A percentile compares a stretch with the other conserved stretches of the same genome.
Evolutionary conservation across 1,139 yeast genomes (phyloP).

Genomic region (Protomyces lactucae-debilis): DNA sequence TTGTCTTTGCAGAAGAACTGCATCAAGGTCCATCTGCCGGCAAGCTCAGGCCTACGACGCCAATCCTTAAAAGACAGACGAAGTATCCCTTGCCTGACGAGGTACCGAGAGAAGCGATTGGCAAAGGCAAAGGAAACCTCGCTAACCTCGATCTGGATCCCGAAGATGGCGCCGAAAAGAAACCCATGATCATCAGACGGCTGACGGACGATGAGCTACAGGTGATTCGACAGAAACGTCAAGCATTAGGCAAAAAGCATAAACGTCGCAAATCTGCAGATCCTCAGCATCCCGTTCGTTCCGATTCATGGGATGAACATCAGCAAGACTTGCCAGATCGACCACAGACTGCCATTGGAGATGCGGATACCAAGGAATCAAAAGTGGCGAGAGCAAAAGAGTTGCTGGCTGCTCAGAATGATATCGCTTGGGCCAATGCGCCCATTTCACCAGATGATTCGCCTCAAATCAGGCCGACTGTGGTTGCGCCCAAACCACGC

Average conservation of each 20-base stretch:
- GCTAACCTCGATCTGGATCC: conserved; percentile 22
- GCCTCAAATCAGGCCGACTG: neutral
- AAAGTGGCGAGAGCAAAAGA: conserved; percentile 16
- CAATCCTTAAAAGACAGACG: conserved; percentile 7
- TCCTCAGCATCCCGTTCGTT: conserved; percentile 15
- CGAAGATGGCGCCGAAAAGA: conserved; percentile 17
- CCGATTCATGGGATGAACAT: conserved; percentile 22
- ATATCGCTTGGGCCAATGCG: conserved; percentile 24
- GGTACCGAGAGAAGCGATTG: neutral
- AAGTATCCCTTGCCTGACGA: conserved; percentile 6
- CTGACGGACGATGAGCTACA: conserved; percentile 17
- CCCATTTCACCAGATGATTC: conserved; percentile 19
- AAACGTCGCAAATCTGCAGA: conserved; percentile 19
- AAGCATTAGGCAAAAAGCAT: conserved; percentile 19
- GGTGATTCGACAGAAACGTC: conserved; percentile 19
- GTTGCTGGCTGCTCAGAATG: conserved; percentile 14
- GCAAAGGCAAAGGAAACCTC: conserved; percentile 5
- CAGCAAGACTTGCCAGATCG: conserved; percentile 4
- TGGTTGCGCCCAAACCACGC: conserved; percentile 12
- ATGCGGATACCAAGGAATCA: neutral
- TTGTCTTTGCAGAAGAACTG: conserved; percentile 19
- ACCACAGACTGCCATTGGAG: conserved; percentile 3
- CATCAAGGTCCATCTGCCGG: conserved; percentile 22
- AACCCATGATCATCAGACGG: conserved; percentile 2
- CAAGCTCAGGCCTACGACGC: neutral